Evolutionary conservation across 2,329 filamentous ascomycete genomes (phyloP).

Genomic region (Nigrograna mackinnonii): DNA sequence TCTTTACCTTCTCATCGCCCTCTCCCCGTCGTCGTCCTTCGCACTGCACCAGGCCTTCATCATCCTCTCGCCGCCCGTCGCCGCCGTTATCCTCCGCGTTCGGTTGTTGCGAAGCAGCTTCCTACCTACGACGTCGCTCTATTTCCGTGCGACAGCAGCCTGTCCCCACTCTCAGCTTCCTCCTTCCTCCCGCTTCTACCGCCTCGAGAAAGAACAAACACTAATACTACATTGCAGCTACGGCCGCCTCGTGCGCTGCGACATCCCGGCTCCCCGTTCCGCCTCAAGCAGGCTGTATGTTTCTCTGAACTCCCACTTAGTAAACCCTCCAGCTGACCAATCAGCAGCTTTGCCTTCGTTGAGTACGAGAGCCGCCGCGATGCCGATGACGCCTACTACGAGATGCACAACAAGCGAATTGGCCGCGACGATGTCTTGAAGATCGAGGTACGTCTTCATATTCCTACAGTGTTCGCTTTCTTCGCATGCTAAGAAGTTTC

Average conservation of each 20-base stretch:
- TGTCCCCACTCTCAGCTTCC: conserved; percentile 35
- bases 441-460: conserved; percentile 76
- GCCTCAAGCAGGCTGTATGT: conserved; percentile 94
- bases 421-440: conserved; percentile 94
- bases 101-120: conserved; percentile 14
- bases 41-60: conserved; percentile 14
- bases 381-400: conserved; percentile 97
- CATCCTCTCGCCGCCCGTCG: conserved; percentile 24
- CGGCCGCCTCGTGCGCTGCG: conserved; percentile 95
- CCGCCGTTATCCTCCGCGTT: conserved; percentile 46
- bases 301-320: too few species aligned
- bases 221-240: conserved; percentile 68
- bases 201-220: conserved; percentile 6
- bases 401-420: conserved; percentile 99
- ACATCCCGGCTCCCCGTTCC: conserved; percentile 94
- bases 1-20: conserved; percentile 16
- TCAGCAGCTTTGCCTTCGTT: conserved; percentile 85
- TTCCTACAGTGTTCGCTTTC: not conserved
- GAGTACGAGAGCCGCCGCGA: conserved; percentile 99
- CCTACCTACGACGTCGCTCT: conserved; percentile 17
- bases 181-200: conserved; percentile 15
- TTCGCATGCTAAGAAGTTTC: not conserved
- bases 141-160: conserved; percentile 27
- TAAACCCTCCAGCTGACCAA: conserved; percentile 18
- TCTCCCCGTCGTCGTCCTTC: conserved; percentile 27